A percentile compares a stretch with the other conserved stretches of the same genome.
These are phyloP conservation scores for Talaromyces sp. DNA, from an alignment of 2,329 filamentous ascomycete species.

Conservation along the genomic window DNA sequence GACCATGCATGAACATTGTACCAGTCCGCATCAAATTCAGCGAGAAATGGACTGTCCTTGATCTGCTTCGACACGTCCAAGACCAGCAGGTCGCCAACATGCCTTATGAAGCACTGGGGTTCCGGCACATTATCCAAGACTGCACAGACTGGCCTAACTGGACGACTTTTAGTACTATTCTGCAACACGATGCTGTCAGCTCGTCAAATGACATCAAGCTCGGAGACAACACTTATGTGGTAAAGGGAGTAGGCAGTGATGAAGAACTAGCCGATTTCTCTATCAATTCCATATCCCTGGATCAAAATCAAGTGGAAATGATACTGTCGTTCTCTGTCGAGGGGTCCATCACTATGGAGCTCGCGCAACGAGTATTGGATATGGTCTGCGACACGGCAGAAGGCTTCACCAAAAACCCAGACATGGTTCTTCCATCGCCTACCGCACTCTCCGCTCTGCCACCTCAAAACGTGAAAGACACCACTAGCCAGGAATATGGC, in stretches of 20 bases:
- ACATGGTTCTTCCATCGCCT: constrained; percentile 27
- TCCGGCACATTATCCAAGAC: constrained; percentile 49
- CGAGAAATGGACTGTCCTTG: constrained; percentile 46
- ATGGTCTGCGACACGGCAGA: constrained; percentile 37
- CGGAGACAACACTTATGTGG: constrained; percentile 33
- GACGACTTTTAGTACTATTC: constrained; percentile 37
- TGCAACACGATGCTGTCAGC: constrained; percentile 36
- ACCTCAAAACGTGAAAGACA: constrained; percentile 27
- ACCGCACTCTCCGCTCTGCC: constrained; percentile 28
- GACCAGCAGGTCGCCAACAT: constrained; percentile 55
- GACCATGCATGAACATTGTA: constrained; percentile 64
- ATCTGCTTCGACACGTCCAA: constrained; percentile 53
- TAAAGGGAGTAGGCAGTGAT: constrained; percentile 35
- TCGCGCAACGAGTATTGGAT: constrained; percentile 33
- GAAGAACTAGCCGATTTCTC: constrained; percentile 39
- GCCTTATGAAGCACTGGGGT: constrained; percentile 52
- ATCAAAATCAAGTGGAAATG: constrained; percentile 29
- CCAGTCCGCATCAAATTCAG: constrained; percentile 58
- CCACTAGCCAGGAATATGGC: neutral
- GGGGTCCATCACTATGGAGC: constrained; percentile 27
- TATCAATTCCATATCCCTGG: constrained; percentile 33
- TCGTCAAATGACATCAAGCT: constrained; percentile 33
- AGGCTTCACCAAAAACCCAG: constrained; percentile 33
- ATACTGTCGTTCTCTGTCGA: constrained; percentile 36
- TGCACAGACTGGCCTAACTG: constrained; percentile 40